These are phyloP conservation scores for Clonostachys rosea DNA, from an alignment of 2,329 filamentous ascomycete species.

Conservation along the genomic window DNA sequence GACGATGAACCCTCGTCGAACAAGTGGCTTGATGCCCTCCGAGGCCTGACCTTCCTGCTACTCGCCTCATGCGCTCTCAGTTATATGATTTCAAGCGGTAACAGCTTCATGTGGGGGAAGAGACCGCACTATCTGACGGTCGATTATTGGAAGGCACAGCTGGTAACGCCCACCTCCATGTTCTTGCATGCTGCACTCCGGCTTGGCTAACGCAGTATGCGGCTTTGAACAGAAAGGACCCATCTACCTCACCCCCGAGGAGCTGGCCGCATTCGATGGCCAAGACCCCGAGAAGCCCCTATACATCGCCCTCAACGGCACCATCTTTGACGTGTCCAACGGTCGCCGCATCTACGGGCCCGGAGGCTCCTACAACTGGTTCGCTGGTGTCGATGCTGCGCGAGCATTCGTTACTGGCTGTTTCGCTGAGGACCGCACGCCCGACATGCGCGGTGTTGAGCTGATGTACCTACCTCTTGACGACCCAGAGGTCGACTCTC, in stretches of 20 bases:
- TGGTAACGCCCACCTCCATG: conserved; percentile 40
- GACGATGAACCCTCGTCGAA: conserved; percentile 61
- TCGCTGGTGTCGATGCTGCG: conserved; percentile 81
- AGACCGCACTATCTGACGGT: conserved; percentile 56
- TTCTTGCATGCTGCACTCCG: background rate
- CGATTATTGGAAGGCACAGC: conserved; percentile 52
- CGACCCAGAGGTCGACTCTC: conserved; percentile 55
- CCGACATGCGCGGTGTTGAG: conserved; percentile 84
- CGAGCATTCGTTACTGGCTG: conserved; percentile 91
- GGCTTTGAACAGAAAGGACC: conserved; percentile 44
- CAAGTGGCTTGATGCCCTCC: conserved; percentile 60
- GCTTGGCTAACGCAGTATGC: background rate
- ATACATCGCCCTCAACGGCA: conserved; percentile 86
- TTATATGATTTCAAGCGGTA: conserved; percentile 70
- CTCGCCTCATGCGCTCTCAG: conserved; percentile 65
- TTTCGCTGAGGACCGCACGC: conserved; percentile 78
- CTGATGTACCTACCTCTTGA: conserved; percentile 72
- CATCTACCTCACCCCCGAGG: conserved; percentile 65
- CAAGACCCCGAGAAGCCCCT: conserved; percentile 69
- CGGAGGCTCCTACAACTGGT: conserved; percentile 81
- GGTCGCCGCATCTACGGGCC: conserved; percentile 71
- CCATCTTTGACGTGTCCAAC: conserved; percentile 77
- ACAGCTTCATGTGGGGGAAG: conserved; percentile 64
- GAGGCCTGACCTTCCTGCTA: conserved; percentile 63
- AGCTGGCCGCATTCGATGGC: conserved; percentile 77